These are phyloP conservation scores for Cyclaneusma minus DNA, from an alignment of 2,329 filamentous ascomycete species.

Conservation along the genomic window DNA sequence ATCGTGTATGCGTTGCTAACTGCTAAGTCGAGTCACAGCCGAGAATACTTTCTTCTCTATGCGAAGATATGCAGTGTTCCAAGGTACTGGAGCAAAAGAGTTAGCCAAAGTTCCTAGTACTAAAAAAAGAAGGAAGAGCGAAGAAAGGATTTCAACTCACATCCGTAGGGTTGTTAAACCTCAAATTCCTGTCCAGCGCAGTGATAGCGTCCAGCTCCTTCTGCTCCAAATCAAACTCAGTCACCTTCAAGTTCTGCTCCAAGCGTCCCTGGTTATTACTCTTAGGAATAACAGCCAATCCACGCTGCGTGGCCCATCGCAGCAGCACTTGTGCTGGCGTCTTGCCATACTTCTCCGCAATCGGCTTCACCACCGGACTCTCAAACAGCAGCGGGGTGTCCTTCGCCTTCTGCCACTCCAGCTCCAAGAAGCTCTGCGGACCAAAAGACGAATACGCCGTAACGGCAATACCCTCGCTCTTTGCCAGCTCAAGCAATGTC, in stretches of 20 bases:
- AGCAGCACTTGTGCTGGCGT: constrained; percentile 68
- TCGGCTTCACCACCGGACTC: constrained; percentile 43
- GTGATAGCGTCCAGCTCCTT: constrained; percentile 53
- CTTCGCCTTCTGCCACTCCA: constrained; percentile 54
- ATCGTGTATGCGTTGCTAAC: too few species aligned
- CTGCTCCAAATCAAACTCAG: constrained; percentile 47
- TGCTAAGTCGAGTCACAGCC: too few species aligned
- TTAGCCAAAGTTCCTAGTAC: constrained; percentile 3
- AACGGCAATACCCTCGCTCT: constrained; percentile 54
- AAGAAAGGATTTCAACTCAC: constrained; percentile 28
- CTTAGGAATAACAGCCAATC: constrained; percentile 72
- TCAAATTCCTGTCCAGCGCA: constrained; percentile 46
- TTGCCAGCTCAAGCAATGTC: constrained; percentile 52
- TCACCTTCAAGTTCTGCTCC: constrained; percentile 51
- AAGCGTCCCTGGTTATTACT: constrained; percentile 41
- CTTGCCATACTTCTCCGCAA: constrained; percentile 57
- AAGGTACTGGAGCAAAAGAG: constrained; percentile 22
- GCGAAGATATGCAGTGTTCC: constrained; percentile 35
- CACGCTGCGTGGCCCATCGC: constrained; percentile 74
- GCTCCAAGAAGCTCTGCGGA: constrained; percentile 62
- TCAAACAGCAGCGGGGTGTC: constrained; percentile 56
- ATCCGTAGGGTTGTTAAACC: constrained; percentile 64
- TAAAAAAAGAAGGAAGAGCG: constrained; percentile 7
- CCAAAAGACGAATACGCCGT: constrained; percentile 80
- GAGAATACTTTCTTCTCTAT: too few species aligned